Evolutionary conservation across 768 basidiomycete species (phyloP).

Genomic region (Tremella mesenterica): DNA sequence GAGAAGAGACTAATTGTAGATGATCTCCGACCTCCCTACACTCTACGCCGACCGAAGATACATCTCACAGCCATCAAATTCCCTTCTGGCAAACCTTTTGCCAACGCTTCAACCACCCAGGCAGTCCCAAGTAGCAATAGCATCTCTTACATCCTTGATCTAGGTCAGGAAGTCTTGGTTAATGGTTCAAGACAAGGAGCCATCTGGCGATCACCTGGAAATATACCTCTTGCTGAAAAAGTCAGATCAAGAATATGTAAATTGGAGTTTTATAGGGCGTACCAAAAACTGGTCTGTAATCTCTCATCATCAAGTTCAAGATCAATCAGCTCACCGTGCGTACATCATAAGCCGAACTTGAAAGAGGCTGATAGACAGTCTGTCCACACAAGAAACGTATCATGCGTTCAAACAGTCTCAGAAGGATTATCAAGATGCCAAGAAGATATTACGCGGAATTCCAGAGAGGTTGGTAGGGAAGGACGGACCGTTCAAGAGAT

Average conservation of each 20-base stretch:
- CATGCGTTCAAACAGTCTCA: slow-evolving; percentile 13
- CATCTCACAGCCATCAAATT: slow-evolving; percentile 48
- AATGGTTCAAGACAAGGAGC: slow-evolving; percentile 14
- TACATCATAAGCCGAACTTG: no score
- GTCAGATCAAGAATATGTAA: slow-evolving; percentile 21
- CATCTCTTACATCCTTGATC: slow-evolving; percentile 5
- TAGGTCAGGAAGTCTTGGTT: slow-evolving; percentile 12
- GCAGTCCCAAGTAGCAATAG: slow-evolving; percentile 10
- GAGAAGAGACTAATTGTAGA: slow-evolving; percentile 37
- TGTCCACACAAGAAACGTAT: slow-evolving; percentile 11
- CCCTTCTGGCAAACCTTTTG: slow-evolving; percentile 52
- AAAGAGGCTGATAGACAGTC: no score
- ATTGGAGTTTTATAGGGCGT: slow-evolving; percentile 18
- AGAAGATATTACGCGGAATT: slow-evolving; percentile 21
- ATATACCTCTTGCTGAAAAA: slow-evolving; percentile 10
- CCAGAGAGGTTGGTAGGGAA: neutral
- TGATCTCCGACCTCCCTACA: slow-evolving; percentile 51
- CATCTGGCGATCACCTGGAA: slow-evolving; percentile 24
- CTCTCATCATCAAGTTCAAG: neutral
- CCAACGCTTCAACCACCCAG: slow-evolving; percentile 45
- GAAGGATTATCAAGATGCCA: slow-evolving; percentile 23
- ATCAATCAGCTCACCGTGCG: no score
- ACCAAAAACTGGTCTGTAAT: neutral
- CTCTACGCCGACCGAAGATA: slow-evolving; percentile 58
- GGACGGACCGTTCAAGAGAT: neutral